Base-by-base conservation (phyloP, 345 rosid species). In the Erodium maritimum region DNA sequence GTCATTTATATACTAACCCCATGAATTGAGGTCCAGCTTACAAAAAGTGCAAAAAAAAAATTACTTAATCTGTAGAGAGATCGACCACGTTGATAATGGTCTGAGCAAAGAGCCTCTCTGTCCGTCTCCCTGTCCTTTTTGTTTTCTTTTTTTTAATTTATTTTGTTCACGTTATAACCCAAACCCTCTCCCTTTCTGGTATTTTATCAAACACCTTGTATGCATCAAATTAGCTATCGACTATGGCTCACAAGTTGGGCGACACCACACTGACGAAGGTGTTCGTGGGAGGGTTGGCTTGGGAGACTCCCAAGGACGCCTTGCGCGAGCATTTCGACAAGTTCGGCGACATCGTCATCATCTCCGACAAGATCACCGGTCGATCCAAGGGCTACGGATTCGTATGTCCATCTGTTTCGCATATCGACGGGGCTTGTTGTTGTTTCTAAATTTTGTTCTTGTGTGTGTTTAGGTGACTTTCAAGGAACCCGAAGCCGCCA, bases 351-450 rank as follows among this genome's bases (percentile, higher is more conserved):
- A 93, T 93, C 77, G 99, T 93, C 59, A 83, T 93, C 61, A 93
- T 93, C 71, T 85, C 85, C 56, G 96, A 93, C 63, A 89, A 89
- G 64, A 42, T 85, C 78, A 84, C 99, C 18, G 93, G 89, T 55
- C 78, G 99, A 71, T 93, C 99, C 85, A 93, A 93, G 75, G 99
- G 96, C 78, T 93, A 89, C 23, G 99, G 99, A 56, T 93, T 93
- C 64, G 99, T 93, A 68, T 69, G 82, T 62, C 55, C 17, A 14
- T 9, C 17, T 14, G 11, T 3, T 29, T 29, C 17, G 0, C 55
- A 16, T 10, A n/a, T 53, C 23, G 4, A 19, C 23, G 17, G 5
- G 12, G 11, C 17, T 4, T 10, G 14, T 9, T 54, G 18, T 20
- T 54, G 1, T 13, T 7, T 54, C 20, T 29, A 3, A 14, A n/a